Conservation (phyloP, 2,329 filamentous ascomycete species). For the Cadophora sp. region DNA sequence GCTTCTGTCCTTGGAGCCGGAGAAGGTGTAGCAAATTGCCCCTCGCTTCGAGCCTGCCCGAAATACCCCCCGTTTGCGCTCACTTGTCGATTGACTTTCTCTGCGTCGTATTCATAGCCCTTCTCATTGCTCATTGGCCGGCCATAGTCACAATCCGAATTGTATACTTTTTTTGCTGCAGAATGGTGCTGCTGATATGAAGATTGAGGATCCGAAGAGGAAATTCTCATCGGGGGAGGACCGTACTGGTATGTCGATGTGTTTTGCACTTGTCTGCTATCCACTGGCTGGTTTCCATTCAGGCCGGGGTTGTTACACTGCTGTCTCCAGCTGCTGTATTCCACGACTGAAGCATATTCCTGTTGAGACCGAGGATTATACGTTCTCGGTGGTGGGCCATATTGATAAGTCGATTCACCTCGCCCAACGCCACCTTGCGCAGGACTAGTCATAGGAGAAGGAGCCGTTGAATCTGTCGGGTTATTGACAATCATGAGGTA, state of each 20-base stretch:
- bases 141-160: not conserved
- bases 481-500: slow-evolving; percentile 12
- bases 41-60: not conserved
- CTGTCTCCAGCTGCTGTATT: not conserved
- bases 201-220: not conserved
- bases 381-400: not conserved
- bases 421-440: not conserved
- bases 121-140: not conserved
- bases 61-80: not conserved
- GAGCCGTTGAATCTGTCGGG: not conserved
- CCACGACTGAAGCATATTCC: not conserved
- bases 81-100: not conserved
- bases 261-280: not conserved
- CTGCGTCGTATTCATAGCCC: not conserved
- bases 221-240: not conserved
- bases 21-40: not conserved
- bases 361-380: not conserved
- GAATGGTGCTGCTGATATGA: not conserved
- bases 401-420: not conserved
- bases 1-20: not conserved
- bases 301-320: not conserved
- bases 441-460: not conserved
- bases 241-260: not conserved
- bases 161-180: not conserved
- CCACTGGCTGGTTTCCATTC: not conserved